Evolutionary conservation across 192 early-diverging fungal genomes (phyloP), one percentile per base, ranked within the genome.

Genomic region (Phlyctochytrium bullatum): DNA sequence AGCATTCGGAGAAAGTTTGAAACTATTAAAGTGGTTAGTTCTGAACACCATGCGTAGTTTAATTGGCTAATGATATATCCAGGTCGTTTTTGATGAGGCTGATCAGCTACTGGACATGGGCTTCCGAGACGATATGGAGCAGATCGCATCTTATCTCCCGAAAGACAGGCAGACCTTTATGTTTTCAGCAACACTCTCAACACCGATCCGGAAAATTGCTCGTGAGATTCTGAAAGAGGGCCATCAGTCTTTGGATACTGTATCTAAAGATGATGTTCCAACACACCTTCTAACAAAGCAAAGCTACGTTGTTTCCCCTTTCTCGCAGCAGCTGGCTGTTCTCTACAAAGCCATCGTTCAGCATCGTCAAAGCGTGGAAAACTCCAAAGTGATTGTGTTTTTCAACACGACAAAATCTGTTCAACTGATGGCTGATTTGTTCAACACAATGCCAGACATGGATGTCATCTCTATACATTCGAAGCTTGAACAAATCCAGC

Each of bases 21-120:
- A n/a, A n/a, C n/a, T n/a, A n/a, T n/a, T n/a, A n/a, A n/a, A n/a
- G n/a, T n/a, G n/a, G n/a, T n/a, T n/a, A n/a, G n/a, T n/a, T n/a
- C n/a, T n/a, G n/a, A n/a, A n/a, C n/a, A n/a, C n/a, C n/a, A n/a
- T n/a, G n/a, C n/a, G n/a, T n/a, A n/a, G n/a, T n/a, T n/a, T n/a
- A n/a, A n/a, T n/a, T n/a, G n/a, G n/a, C n/a, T n/a, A n/a, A n/a
- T 30, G 36, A 4, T 40, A 3, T 17, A 14, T 31, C 4, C 34
- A 72, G 59, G 79, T 97, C 58, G 86, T 99, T 50, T 80, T 98
- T 65, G 97, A 98, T 75, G 97, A 99, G 79, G 93, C 93, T 12
- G 97, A 99, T 74, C 86, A 91, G 73, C 79, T 99, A 61, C 77
- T 99, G 61, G 93, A 99, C 51, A 69, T 69, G 67, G 96, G 96